These are phyloP conservation scores for Lactarius trivialis DNA, from an alignment of 768 basidiomycete genomes.

Conservation along the genomic window DNA sequence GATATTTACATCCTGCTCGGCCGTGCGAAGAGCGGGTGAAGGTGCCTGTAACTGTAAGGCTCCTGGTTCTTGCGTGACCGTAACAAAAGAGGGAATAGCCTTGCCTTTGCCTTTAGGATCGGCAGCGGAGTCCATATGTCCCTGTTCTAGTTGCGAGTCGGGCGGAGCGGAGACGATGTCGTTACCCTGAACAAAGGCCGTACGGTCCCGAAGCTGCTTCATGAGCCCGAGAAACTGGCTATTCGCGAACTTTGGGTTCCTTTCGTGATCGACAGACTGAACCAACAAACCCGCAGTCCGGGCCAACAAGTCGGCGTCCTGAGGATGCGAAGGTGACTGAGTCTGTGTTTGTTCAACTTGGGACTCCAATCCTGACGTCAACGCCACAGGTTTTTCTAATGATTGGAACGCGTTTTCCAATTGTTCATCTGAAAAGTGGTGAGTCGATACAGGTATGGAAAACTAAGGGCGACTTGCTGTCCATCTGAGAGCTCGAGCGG, in stretches of 20 bases:
- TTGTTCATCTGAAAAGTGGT: constrained; percentile 7
- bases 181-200: constrained; percentile 73
- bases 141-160: constrained; percentile 25
- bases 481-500: constrained; percentile 28
- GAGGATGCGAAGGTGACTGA: constrained; percentile 9
- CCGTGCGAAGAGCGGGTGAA: not conserved
- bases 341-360: constrained; percentile 7
- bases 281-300: constrained; percentile 73
- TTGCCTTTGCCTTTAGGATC: constrained; percentile 70
- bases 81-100: constrained; percentile 26
- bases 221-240: constrained; percentile 83
- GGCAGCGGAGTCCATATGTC: constrained; percentile 21
- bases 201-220: constrained; percentile 74
- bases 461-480: constrained; percentile 37
- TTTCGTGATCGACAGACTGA: constrained; percentile 65
- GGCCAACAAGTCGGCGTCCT: constrained; percentile 66
- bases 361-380: not conserved
- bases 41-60: not conserved
- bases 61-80: not conserved
- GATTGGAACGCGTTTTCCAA: constrained; percentile 49
- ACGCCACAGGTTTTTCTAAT: constrained; percentile 8
- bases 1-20: not conserved
- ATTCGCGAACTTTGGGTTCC: constrained; percentile 79
- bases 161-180: constrained; percentile 50
- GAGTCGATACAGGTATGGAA: constrained; percentile 26